A percentile compares a stretch with the other conserved stretches of the same genome.
Conservation (phyloP, 176 grass and related monocot genomes). For the Musa beccarii region DNA sequence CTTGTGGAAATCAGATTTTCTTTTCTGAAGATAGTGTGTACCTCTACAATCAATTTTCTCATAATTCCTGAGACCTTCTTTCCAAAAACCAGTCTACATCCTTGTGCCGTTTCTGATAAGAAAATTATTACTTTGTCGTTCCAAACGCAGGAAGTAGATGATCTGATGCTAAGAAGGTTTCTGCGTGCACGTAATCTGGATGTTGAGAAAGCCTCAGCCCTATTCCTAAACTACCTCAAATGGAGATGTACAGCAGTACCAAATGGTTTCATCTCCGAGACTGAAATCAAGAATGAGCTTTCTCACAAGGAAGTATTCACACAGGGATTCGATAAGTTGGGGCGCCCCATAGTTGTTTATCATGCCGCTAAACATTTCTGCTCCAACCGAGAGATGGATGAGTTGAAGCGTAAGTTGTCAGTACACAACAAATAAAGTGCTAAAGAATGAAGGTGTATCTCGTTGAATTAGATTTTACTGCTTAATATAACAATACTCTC, state of each 20-base stretch:
- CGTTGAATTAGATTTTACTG: too few species aligned
- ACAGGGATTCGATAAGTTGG: slow-evolving; percentile 29
- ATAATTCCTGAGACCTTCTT: not conserved
- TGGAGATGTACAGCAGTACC: slow-evolving; percentile 19
- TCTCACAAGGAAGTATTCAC: slow-evolving; percentile 20
- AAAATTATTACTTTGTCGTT: not conserved
- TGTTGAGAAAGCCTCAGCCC: slow-evolving; percentile 18
- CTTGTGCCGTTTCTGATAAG: not conserved
- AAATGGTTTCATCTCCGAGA: slow-evolving; percentile 26
- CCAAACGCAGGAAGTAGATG: slow-evolving; percentile 22
- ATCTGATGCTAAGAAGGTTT: slow-evolving; percentile 25
- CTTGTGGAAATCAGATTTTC: too few species aligned
- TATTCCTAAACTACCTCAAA: slow-evolving; percentile 21
- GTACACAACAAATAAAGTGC: not conserved
- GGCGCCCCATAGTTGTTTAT: slow-evolving; percentile 21
- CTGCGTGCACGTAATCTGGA: slow-evolving; percentile 27
- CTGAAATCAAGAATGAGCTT: slow-evolving; percentile 32
- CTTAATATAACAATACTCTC: not conserved
- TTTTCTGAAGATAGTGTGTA: too few species aligned
- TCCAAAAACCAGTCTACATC: not conserved
- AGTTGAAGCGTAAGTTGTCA: slow-evolving; percentile 22
- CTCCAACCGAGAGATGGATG: slow-evolving; percentile 23
- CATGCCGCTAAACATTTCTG: slow-evolving; percentile 19
- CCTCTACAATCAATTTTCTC: not conserved
- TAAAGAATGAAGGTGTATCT: too few species aligned